Conservation (phyloP, 129 eudicot genomes). For the Flaveria ramosissima region DNA sequence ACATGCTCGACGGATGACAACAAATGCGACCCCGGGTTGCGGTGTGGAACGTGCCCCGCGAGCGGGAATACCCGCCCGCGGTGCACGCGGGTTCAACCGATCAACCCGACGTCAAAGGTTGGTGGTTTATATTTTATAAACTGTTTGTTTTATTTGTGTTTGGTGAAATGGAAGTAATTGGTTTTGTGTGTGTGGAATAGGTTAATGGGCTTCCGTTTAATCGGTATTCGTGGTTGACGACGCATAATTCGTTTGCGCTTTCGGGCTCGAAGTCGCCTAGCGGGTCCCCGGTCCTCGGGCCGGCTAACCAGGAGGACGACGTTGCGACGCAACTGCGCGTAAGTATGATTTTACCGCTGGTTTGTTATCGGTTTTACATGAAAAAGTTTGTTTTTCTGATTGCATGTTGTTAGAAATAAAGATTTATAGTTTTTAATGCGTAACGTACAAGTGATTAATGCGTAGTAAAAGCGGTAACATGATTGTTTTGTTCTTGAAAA, state of each 20-base stretch:
- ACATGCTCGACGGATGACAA: constrained; percentile 53
- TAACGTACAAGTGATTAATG: background rate
- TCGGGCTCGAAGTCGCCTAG: constrained; percentile 57
- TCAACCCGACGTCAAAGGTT: constrained; percentile 67
- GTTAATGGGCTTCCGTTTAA: constrained; percentile 87
- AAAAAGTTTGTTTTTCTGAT: background rate
- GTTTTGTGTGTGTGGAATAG: constrained; percentile 35
- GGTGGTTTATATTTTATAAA: background rate
- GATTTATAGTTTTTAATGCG: background rate
- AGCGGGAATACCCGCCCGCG: constrained; percentile 87
- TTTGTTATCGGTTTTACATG: no score
- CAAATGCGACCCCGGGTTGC: constrained; percentile 60
- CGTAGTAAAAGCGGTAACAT: background rate
- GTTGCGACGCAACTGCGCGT: constrained; percentile 80
- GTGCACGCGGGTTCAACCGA: constrained; percentile 69
- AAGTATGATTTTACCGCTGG: constrained; percentile 15
- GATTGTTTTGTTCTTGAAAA: no score
- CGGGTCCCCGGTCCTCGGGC: constrained; percentile 62
- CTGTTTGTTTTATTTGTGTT: background rate
- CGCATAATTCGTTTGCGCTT: constrained; percentile 81
- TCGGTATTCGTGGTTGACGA: constrained; percentile 87
- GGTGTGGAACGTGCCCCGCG: constrained; percentile 74
- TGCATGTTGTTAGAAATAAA: background rate
- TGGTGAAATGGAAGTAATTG: background rate
- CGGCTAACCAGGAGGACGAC: constrained; percentile 85